Base-by-base conservation (phyloP, 371 early-diverging fungal species). In the Gilbertella persicaria region DNA sequence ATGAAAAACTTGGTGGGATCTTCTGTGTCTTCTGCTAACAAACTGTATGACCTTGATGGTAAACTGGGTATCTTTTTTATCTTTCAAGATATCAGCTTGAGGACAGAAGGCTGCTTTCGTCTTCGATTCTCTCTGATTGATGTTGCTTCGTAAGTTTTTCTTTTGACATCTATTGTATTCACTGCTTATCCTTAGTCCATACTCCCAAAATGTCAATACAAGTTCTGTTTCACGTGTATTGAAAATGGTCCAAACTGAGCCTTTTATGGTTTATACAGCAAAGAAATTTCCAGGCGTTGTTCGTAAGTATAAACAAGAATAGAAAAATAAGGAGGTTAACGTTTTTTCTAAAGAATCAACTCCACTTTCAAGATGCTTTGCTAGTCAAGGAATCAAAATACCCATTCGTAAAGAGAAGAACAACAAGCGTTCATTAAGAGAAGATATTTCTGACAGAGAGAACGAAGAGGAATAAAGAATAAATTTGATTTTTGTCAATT, bases 51-150 rank as follows among this genome's bases (percentile, higher is more conserved):
- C 50, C 40, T 78, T 6, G 74, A 89, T 36, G 81, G 85, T 42
- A 69, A 85, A 21, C 78, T 80, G 23, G 89, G 90, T 10, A 85
- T 91, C 39, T 93, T 80, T 41, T 90, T 88, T 59, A 68, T 88
- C 37, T 90, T 90, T 60, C 85, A 82, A 51, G 91, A 90, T 37
- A 54, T 90, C 8, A 84, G 84, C 40, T 75, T 90, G 20, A 70
- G 91, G 33, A 80, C 79, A 10, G 83, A 85, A 57, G 91, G 91
- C 4, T 51, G 61, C 0, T 90, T 81, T 68, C 74, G 82, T 5
- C 68, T 90, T 4, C 72, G 73, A 47, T 88, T 88, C 55, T 75
- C 82, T 3, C 70, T 90, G 20, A 56, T 73, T 6, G 47, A 78
- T 45, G 58, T 79, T 25, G 74, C 73, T 44, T 64, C 68, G 80